phyloP scores from a whole-genome alignment of 1,284 basidiomycete genomes.

The Ceratobasidium sp. region DNA sequence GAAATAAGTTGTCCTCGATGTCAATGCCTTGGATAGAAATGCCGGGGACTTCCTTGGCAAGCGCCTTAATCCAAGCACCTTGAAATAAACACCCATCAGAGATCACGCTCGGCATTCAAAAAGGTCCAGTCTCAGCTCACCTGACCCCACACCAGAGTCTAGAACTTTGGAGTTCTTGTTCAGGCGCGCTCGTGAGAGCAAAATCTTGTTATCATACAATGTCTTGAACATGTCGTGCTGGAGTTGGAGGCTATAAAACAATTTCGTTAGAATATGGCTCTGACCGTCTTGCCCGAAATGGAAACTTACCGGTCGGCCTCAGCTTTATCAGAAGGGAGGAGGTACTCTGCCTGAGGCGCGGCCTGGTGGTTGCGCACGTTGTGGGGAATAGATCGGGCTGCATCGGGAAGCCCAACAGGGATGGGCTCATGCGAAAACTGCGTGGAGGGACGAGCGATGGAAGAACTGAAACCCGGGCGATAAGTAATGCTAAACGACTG shows the following conservation, averaged over 20 bases:
- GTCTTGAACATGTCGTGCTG: constrained; percentile 40
- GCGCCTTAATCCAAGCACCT: constrained; percentile 30
- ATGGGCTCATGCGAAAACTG: background rate
- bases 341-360: constrained; percentile 23
- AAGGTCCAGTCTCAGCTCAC: background rate
- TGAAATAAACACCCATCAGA: background rate
- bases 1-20: constrained; percentile 46
- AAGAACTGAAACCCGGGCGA: background rate
- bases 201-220: constrained; percentile 31
- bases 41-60: constrained; percentile 26
- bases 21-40: constrained; percentile 46
- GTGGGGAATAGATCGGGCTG: constrained; percentile 13
- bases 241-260: constrained; percentile 21
- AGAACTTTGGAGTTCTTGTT: constrained; percentile 39
- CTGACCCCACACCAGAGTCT: constrained; percentile 32
- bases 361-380: constrained; percentile 30
- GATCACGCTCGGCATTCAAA: constrained; percentile 17
- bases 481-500: background rate
- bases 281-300: background rate
- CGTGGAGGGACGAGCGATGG: background rate
- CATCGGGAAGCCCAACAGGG: background rate
- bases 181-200: constrained; percentile 23
- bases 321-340: constrained; percentile 22
- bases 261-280: background rate
- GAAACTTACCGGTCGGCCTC: constrained; percentile 29